Base-by-base conservation (phyloP, 2,329 filamentous ascomycete species). In the Ramichloridium luteum region DNA sequence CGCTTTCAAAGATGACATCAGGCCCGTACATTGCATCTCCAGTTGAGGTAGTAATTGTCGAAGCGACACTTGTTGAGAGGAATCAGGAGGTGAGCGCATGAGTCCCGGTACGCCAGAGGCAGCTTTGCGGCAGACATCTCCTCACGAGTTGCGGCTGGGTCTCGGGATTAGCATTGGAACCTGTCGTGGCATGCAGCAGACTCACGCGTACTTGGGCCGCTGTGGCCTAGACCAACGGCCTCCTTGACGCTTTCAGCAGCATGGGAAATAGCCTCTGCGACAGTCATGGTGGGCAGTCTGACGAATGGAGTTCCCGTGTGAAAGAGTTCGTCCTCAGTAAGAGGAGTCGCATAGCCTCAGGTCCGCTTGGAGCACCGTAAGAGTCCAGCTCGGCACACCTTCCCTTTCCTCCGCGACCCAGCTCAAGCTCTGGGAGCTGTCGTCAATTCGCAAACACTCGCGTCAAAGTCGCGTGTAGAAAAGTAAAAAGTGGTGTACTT, bases 61-160 rank as follows among this genome's bases (percentile, higher is more conserved):
- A 74, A 72, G 41, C 90, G 85, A 71, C 90, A 98, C 54, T 80
- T 80, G 67, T 98, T 98, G 49, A 98, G 71, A 11, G 90, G 90
- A 43, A 96, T 94, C 41, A 96, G 68, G 28, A 98, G 79, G 62
- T 90, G 77, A 41, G 86, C 90, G 66, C 90, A 98, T 64, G 78
- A 86, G 64, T 98, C 90, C 57, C 90, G 76, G 72, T 98, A 98
- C 50, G 80, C 71, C 33, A 96, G 62, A 9, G 90, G 88, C 31
- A 96, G 72, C 54, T 74, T 78, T 47, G 86, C 86, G 52, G 84
- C 83, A 55, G 82, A 78, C 88, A 96, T 96, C 62, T 90, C 81
- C 68, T 92, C 78, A 61, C 84, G 75, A 44, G 82, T 83, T 47
- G 83, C 83, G 59, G 71, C 77, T 83, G 54, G 46, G 32, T 11